A percentile compares a stretch with the other conserved stretches of the same genome.
These are phyloP conservation scores for Penicillium capsulatum DNA, from an alignment of 2,329 filamentous ascomycete genomes.

Conservation along the genomic window DNA sequence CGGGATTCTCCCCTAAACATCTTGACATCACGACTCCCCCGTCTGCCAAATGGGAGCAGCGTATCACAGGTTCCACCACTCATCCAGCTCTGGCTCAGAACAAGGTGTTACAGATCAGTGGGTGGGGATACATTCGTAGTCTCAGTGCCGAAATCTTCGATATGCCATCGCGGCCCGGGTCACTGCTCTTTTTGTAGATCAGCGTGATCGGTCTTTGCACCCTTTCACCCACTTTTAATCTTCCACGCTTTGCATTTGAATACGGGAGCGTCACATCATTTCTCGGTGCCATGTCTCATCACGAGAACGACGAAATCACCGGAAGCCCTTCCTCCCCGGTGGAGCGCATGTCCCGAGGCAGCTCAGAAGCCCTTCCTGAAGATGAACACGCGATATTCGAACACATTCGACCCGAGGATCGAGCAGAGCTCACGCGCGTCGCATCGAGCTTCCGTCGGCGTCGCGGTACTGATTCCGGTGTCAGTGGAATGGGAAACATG, in stretches of 20 bases:
- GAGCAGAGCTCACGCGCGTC: constrained; percentile 25
- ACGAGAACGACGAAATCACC: constrained; percentile 8
- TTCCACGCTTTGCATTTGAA: too few species aligned
- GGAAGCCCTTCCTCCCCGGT: constrained; percentile 13
- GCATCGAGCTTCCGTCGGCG: constrained; percentile 29
- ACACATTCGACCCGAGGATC: constrained; percentile 24
- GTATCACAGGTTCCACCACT: constrained; percentile 1
- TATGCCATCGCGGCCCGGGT: too few species aligned
- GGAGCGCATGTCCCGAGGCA: constrained; percentile 7
- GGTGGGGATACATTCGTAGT: too few species aligned
- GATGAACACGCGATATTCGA: constrained; percentile 24
- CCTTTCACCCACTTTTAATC: too few species aligned
- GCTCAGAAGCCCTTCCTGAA: constrained; percentile 16
- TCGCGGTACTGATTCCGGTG: constrained; percentile 14
- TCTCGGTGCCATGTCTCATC: constrained; percentile 7
- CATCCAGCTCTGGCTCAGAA: constrained; percentile 2
- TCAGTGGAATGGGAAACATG: constrained; percentile 16
- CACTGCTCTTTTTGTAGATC: too few species aligned
- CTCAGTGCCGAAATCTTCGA: too few species aligned
- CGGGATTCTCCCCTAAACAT: not conserved
- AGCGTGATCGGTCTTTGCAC: too few species aligned
- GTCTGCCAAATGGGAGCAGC: constrained; percentile 5
- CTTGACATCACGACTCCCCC: constrained; percentile 20
- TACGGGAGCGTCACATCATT: not conserved
- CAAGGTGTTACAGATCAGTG: not conserved